Evolutionary conservation across 73 alveolate genomes (phyloP), one percentile per base, ranked within the genome.

Genomic region (Paramecium primaurelia): DNA sequence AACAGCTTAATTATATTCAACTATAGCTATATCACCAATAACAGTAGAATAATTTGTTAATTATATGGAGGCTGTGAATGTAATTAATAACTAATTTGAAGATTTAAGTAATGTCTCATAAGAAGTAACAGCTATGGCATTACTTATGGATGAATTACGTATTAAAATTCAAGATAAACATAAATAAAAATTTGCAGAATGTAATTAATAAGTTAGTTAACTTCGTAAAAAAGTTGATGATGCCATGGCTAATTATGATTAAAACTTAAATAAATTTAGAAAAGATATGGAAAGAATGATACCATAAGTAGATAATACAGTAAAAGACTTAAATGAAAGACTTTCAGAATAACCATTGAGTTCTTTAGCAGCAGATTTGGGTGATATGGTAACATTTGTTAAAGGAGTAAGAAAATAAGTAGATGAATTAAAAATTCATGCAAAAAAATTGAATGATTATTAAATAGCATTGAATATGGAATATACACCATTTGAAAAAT

Each of bases 231-330:
- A 92, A 58, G 92, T 97, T 38, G 96, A 94, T 49, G 97, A 96
- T 93, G 97, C 96, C 0, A 85, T 93, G 59, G 98, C 95, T 20
- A 68, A 95, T 18, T 97, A 95, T 25, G 98, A 97, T 92, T 94
- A 93, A 32, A 93, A 96, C 88, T 95, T 95, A 83, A 85, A 80
- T 30, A 93, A 93, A 59, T 97, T 96, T 87, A 96, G 96, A 80
- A 94, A 93, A 69, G 96, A 96, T 69, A 93, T 97, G 40, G 92
- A 87, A 22, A 58, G 75, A n/a, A 93, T 71, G 92, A 68, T 91
- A 25, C 92, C 90, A 16, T 49, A 51, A 45, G 49, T 71, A 20
- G 92, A 73, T n/a, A 87, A 85, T 32, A 93, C 94, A 44, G 93
- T 88, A 14, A 83, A 95, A 38, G 96, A 64, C 32, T 64, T 86